These are phyloP conservation scores for Bruguiera gymnorhiza DNA, from an alignment of 345 rosid species.

Conservation along the genomic window DNA sequence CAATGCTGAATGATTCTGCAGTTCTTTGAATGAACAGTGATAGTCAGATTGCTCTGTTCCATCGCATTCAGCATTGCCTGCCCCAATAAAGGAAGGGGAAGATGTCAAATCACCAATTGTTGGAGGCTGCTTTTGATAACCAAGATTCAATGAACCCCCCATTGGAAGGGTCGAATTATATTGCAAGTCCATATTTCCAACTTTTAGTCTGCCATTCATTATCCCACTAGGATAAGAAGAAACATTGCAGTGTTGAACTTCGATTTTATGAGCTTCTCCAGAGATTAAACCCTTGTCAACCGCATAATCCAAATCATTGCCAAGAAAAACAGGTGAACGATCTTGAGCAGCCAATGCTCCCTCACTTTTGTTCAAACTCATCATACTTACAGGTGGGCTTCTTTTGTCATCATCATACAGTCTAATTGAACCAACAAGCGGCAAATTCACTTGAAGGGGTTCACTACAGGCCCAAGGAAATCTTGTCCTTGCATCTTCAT, in stretches of 20 bases:
- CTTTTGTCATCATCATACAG: slow-evolving; percentile 16
- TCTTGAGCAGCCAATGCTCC: slow-evolving; percentile 25
- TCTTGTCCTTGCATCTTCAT: slow-evolving; percentile 28
- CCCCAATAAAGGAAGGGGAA: slow-evolving; percentile 15
- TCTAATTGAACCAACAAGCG: slow-evolving; percentile 23
- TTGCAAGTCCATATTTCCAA: slow-evolving; percentile 25
- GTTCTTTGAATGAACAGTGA: slow-evolving; percentile 21
- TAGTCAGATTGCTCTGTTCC: slow-evolving; percentile 23
- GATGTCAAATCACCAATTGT: slow-evolving; percentile 22
- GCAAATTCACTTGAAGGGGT: slow-evolving; percentile 15
- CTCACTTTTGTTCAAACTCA: slow-evolving; percentile 18
- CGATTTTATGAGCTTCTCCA: slow-evolving; percentile 16
- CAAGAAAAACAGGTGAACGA: slow-evolving; percentile 24
- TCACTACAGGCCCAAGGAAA: slow-evolving; percentile 31
- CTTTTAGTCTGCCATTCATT: slow-evolving; percentile 21
- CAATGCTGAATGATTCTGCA: slow-evolving; percentile 30
- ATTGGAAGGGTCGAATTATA: slow-evolving; percentile 14
- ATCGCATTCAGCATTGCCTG: slow-evolving; percentile 11
- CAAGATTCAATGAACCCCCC: slow-evolving; percentile 8
- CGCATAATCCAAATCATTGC: slow-evolving; percentile 22
- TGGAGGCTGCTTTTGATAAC: slow-evolving; percentile 25
- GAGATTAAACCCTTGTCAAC: slow-evolving; percentile 24
- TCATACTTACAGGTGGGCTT: slow-evolving; percentile 20
- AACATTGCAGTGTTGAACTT: slow-evolving; percentile 17
- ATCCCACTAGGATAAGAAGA: slow-evolving; percentile 12